phyloP scores from a whole-genome alignment of 176 grass and related monocot genomes.

The Oryza glaberrima region DNA sequence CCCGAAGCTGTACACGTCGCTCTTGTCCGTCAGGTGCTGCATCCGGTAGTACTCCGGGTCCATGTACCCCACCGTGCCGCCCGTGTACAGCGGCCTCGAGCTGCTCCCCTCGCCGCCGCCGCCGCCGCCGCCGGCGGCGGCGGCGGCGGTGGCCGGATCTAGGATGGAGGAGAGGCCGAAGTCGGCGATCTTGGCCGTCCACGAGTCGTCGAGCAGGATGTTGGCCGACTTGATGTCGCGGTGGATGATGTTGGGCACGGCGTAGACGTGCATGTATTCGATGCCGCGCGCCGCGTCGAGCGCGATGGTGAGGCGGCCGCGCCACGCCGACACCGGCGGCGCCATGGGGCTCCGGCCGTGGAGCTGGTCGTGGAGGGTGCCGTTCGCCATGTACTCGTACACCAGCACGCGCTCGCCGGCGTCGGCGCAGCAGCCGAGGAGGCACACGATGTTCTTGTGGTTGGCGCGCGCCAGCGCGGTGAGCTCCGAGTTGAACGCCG shows the following conservation, averaged over 20 bases:
- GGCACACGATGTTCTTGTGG: conserved; percentile 89
- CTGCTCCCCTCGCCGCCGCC: background rate
- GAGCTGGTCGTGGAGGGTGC: conserved; percentile 86
- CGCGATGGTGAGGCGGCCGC: conserved; percentile 64
- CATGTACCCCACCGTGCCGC: conserved; percentile 95
- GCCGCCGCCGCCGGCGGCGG: background rate
- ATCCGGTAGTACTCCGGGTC: conserved; percentile 95
- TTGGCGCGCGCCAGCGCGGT: conserved; percentile 79
- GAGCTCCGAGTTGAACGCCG: conserved; percentile 83
- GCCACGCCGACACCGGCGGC: conserved; percentile 46
- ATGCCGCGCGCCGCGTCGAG: conserved; percentile 85
- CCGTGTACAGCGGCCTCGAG: conserved; percentile 48
- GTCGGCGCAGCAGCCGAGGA: conserved; percentile 83
- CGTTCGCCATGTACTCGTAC: conserved; percentile 93
- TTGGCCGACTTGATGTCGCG: conserved; percentile 96
- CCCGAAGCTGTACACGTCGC: conserved; percentile 88
- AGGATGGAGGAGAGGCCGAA: conserved; percentile 77
- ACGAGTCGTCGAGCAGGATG: conserved; percentile 83
- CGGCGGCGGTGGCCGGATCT: conserved; percentile 16
- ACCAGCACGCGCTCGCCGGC: conserved; percentile 68
- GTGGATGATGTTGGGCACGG: conserved; percentile 90
- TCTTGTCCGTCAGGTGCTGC: conserved; percentile 85
- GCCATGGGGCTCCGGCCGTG: conserved; percentile 54
- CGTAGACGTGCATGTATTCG: conserved; percentile 98
- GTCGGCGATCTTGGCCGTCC: conserved; percentile 87